Base-by-base conservation (phyloP, 148 eudicot species). In the Vaccinium corymbosum region DNA sequence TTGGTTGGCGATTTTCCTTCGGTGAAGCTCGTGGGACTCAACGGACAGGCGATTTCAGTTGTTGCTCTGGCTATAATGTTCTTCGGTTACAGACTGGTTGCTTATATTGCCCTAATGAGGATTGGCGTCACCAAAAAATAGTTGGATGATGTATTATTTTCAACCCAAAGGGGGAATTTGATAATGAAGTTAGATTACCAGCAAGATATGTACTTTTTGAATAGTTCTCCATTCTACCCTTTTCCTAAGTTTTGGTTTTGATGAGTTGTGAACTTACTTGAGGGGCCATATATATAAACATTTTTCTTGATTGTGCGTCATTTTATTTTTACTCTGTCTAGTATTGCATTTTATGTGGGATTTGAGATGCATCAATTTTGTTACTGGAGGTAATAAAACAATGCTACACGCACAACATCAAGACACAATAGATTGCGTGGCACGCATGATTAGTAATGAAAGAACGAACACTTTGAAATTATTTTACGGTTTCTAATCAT, bases 31-130 rank as follows among this genome's bases (percentile, higher is more conserved):
- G 87, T 93, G 19, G 98, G 98, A 3, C 86, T 94, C 9, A 81
- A 64, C 0, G 91, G 90, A 16, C 83, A 86, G 35, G 80, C 38
- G n/a, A 29, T 79, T 6, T 85, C 97, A 0, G 83, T 85, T 13
- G 25, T 90, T 7, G 94, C 91, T 13, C 80, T 96, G 90, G 73
- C 82, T 2, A 15, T 87, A 6, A 96, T 96, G 98, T 80, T 94
- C 50, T 75, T 90, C 17, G 86, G 82, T 12, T 96, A 93, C 72
- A 83, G 98, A 64, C 13, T 93, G 5, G 61, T 92, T 61, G 97
- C 98, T 49, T 96, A 94, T 77, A 0, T 94, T 66, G 94, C 97
- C 25, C 97, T 96, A 51, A 94, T 84, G 94, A 91, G 98, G 79
- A 87, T 96, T 82, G 98, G 98, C 5, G 91, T 85, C 13, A 84